phyloP scores from a whole-genome alignment of 306 rosid genomes.

The Cyclanthera cordifolia region DNA sequence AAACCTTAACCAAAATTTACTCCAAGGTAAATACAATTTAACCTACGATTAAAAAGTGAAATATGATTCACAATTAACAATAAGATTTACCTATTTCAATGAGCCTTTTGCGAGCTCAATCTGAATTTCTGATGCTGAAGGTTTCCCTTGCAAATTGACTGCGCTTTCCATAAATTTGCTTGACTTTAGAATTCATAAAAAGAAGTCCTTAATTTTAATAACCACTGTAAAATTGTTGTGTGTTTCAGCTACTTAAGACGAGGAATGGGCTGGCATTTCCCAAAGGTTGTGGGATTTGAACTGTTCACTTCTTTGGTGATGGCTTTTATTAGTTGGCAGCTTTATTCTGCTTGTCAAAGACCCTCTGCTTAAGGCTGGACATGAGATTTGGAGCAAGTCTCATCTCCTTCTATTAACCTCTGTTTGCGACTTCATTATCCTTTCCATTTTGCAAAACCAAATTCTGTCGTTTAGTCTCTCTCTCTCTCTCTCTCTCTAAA shows the following conservation, averaged over 20 bases:
- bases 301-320: conserved; percentile 74
- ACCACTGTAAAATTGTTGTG: background rate
- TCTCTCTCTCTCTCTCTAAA: no score
- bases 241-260: conserved; percentile 71
- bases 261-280: conserved; percentile 85
- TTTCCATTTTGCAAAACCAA: background rate
- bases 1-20: no score
- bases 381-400: background rate
- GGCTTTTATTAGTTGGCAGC: conserved; percentile 90
- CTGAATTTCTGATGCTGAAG: no score
- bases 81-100: no score
- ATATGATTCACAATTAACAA: no score
- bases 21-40: no score
- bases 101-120: no score
- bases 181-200: background rate
- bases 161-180: no score
- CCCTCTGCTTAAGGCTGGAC: conserved; percentile 41
- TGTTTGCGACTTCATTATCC: background rate
- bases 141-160: background rate
- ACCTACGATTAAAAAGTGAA: no score
- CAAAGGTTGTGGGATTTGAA: conserved; percentile 85
- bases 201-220: background rate
- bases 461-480: background rate
- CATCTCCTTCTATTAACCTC: background rate
- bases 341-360: conserved; percentile 82